Conservation (phyloP, 352 stramenopile genomes). For the Globisporangium viniferum region DNA sequence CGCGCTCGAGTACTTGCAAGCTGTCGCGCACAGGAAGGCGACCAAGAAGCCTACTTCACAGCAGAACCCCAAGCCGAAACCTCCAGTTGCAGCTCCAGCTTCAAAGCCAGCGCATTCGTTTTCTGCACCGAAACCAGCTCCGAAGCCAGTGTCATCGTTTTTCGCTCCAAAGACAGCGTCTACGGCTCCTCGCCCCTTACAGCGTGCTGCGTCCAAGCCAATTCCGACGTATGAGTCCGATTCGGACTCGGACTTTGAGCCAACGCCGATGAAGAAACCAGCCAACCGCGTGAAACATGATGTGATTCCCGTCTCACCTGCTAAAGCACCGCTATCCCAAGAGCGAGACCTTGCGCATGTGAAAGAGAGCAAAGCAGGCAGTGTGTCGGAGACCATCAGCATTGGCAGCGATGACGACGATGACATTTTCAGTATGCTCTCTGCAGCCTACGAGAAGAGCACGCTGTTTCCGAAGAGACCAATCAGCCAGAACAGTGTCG, state of each 20-base stretch:
- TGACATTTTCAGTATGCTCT: neutral
- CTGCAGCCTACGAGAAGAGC: neutral
- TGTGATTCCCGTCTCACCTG: neutral
- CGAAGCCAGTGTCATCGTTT: neutral
- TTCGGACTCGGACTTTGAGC: constrained; percentile 13
- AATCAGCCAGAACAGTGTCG: neutral
- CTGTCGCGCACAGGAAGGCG: constrained; percentile 8
- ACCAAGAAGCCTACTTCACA: constrained; percentile 15
- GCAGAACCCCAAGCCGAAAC: constrained; percentile 1
- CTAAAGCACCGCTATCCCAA: neutral
- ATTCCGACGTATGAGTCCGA: constrained; percentile 14
- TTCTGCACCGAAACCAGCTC: neutral
- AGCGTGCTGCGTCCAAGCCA: neutral
- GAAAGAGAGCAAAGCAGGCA: neutral
- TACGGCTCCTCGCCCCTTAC: neutral
- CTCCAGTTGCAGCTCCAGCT: neutral
- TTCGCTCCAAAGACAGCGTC: neutral
- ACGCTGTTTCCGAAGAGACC: constrained; percentile 2
- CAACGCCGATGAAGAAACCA: neutral
- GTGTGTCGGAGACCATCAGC: neutral
- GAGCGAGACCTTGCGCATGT: neutral
- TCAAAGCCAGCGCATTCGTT: neutral
- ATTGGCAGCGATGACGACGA: constrained; percentile 12
- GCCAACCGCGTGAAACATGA: neutral
- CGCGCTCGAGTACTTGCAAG: constrained; percentile 32